A percentile compares a stretch with the other conserved stretches of the same genome.
phyloP scores from a whole-genome alignment of 495 filamentous ascomycete species.

The Tuber aestivum region DNA sequence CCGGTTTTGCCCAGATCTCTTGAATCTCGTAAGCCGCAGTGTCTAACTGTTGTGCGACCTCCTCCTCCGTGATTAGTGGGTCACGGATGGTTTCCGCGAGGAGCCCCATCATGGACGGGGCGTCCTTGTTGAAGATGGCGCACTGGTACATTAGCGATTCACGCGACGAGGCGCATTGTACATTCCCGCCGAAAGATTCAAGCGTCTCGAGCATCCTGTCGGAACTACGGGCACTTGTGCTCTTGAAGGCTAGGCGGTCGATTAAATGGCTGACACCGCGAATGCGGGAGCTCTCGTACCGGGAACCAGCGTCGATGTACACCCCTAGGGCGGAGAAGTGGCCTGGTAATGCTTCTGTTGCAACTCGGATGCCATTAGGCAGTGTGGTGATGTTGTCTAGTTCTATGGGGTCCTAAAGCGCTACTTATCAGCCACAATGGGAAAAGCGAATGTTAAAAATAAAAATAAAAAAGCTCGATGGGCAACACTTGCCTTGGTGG shows the following conservation, averaged over 20 bases:
- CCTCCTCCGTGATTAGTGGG: constrained; percentile 80
- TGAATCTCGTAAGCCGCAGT: constrained; percentile 92
- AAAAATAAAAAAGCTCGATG: background rate
- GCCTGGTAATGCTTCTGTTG: constrained; percentile 89
- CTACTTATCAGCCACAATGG: constrained; percentile 20
- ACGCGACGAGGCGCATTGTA: constrained; percentile 90
- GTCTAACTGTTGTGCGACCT: constrained; percentile 76
- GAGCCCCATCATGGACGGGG: constrained; percentile 73
- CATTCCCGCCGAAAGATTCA: constrained; percentile 84
- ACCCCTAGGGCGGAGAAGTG: constrained; percentile 94
- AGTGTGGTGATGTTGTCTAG: constrained; percentile 84
- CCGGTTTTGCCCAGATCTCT: constrained; percentile 97
- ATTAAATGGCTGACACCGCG: constrained; percentile 93
- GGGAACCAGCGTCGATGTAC: constrained; percentile 92
- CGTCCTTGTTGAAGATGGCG: constrained; percentile 91
- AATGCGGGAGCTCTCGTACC: constrained; percentile 81
- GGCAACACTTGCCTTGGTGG: constrained; percentile 17
- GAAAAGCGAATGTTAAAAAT: background rate
- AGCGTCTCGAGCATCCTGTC: constrained; percentile 83
- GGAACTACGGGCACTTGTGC: constrained; percentile 62
- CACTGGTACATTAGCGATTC: constrained; percentile 99
- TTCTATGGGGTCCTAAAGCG: constrained; percentile 70
- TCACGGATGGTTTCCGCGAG: constrained; percentile 92
- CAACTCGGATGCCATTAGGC: constrained; percentile 88
- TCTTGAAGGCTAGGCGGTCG: constrained; percentile 94